Evolutionary conservation across 495 filamentous ascomycete genomes (phyloP).

Genomic region (Staphylotrichum tortipilum): DNA sequence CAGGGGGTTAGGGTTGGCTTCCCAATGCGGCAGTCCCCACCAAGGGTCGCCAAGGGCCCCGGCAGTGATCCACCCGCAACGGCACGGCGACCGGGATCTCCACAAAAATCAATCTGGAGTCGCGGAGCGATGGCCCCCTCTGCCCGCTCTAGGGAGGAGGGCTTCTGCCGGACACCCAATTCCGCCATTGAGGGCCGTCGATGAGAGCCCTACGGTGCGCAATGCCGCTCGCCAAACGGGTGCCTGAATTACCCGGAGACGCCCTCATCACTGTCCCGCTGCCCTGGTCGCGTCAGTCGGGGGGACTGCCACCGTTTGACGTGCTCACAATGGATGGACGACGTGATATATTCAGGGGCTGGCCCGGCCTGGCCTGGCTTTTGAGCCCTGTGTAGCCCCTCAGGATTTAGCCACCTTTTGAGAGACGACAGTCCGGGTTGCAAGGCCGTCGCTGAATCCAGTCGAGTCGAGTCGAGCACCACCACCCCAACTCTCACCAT

Average conservation of each 20-base stretch:
- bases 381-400: too few species aligned
- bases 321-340: neutral
- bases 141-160: neutral
- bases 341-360: neutral
- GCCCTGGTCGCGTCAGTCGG: too few species aligned
- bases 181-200: slow-evolving; percentile 1
- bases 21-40: too few species aligned
- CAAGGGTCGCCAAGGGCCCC: neutral
- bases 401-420: too few species aligned
- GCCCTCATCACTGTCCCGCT: neutral
- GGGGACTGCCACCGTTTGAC: too few species aligned
- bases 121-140: slow-evolving; percentile 14
- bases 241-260: slow-evolving; percentile 14
- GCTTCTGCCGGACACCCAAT: neutral
- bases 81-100: neutral
- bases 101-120: slow-evolving; percentile 16
- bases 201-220: slow-evolving; percentile 5
- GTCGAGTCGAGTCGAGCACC: too few species aligned
- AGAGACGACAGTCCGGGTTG: too few species aligned
- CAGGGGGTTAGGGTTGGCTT: neutral
- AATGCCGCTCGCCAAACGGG: slow-evolving; percentile 12
- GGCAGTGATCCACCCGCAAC: neutral
- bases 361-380: too few species aligned
- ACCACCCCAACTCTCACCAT: slow-evolving; percentile 7
- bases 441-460: too few species aligned